Evolutionary conservation across 345 rosid genomes (phyloP), one percentile per base, ranked within the genome.

Genomic region (Acer saccharum): DNA sequence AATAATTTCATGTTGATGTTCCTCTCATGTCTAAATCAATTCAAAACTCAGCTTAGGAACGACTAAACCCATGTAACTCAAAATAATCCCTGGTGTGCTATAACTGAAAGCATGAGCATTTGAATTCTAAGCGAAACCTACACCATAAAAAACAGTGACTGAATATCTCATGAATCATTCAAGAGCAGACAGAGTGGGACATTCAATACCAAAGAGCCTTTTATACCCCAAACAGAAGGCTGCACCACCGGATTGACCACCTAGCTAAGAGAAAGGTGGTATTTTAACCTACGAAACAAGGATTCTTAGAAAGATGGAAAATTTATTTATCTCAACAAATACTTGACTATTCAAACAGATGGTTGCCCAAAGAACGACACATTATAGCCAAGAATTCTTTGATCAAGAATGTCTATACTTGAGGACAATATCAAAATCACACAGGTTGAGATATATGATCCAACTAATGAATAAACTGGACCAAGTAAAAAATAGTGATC

Each of bases 161-260:
- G 60, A 21, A 21, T 54, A 65, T 75, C 35, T 41, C 64, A 72
- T 18, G 14, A 78, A 54, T 55, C 62, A 48, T 13, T 50, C 55
- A 50, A 3, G 55, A 12, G 18, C 55, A 50, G 55, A 50, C 55
- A 50, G 16, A 50, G 55, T 50, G 55, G 55, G 14, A 50, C 55
- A 50, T 50, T 50, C 55, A 3, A 12, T 13, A 50, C 4, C 55
- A 50, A 50, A 50, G 55, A 50, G 55, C 55, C 55, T 11, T 50
- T 50, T 50, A 10, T 4, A 35, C 55, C 55, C 54, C 55, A 50
- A 50, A 50, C 55, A 50, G 18, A 50, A 50, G 55, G 17, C 55
- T 12, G 55, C 55, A 50, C 55, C 4, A 2, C 55, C 3, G 55
- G 55, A 50, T 50, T 50, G 55, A 13, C 18, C 18, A 50, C 55